phyloP scores from a whole-genome alignment of 2,329 filamentous ascomycete genomes.

The Domatiomyces globalis region DNA sequence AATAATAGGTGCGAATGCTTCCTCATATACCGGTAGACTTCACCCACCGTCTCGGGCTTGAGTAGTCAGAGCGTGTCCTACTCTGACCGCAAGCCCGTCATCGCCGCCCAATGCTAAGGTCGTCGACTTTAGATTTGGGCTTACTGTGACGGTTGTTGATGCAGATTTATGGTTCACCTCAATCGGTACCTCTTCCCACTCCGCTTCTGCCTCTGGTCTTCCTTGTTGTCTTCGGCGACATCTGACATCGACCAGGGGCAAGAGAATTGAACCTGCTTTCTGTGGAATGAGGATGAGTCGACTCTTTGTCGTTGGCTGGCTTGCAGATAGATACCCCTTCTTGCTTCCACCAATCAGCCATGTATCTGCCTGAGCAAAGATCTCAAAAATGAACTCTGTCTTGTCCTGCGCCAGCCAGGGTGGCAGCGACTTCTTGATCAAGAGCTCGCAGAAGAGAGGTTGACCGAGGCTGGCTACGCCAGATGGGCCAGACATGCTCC shows the following conservation, averaged over 20 bases:
- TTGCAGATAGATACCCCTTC: constrained; percentile 54
- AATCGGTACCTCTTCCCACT: constrained; percentile 37
- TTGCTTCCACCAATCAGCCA: constrained; percentile 79
- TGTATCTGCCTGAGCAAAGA: constrained; percentile 56
- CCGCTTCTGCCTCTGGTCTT: constrained; percentile 15
- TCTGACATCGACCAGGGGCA: constrained; percentile 66
- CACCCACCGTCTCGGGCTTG: not conserved
- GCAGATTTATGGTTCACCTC: constrained; percentile 71
- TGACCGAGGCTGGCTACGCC: constrained; percentile 26
- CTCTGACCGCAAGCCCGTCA: constrained; percentile 32
- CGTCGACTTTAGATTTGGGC: constrained; percentile 55
- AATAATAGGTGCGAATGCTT: not conserved
- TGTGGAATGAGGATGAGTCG: constrained; percentile 65
- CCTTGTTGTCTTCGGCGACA: constrained; percentile 5
- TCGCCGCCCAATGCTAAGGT: constrained; percentile 46
- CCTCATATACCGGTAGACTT: not conserved
- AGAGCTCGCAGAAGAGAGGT: constrained; percentile 32
- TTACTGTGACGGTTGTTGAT: constrained; percentile 61
- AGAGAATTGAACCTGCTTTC: constrained; percentile 59
- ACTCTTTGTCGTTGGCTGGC: constrained; percentile 24
- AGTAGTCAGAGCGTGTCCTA: too few relatives aligned
- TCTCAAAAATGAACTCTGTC: constrained; percentile 50
- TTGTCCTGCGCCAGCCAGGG: constrained; percentile 29
- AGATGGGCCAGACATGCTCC: not conserved
- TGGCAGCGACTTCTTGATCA: constrained; percentile 34